Percentiles rank a stretch among this genome's conserved stretches.
Evolutionary conservation across 2,329 filamentous ascomycete species (phyloP).

Genomic region (Beauveria sp.): DNA sequence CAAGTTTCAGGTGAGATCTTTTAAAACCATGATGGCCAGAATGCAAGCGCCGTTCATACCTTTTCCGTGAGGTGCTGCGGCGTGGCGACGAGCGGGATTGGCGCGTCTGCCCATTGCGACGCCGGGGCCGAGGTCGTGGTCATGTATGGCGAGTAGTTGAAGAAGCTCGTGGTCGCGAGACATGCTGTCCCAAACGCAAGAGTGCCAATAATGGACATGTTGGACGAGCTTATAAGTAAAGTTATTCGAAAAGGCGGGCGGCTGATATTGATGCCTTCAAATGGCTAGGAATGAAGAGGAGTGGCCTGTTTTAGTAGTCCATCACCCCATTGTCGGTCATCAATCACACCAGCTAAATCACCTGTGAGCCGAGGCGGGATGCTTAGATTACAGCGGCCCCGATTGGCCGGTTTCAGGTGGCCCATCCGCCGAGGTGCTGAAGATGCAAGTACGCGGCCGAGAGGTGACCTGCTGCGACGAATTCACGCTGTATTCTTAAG

Average conservation of each 20-base stretch:
- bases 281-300: not conserved
- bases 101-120: conserved; percentile 44
- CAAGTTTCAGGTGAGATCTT: not conserved
- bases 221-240: conserved; percentile 6
- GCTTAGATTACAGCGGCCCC: conserved; percentile 1
- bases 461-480: not conserved
- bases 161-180: conserved; percentile 24
- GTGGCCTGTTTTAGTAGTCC: not conserved
- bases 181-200: conserved; percentile 22
- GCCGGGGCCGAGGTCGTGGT: conserved; percentile 26
- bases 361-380: not conserved
- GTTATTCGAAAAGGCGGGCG: not conserved
- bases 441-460: too few relatives aligned
- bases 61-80: conserved; percentile 46
- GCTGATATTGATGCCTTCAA: not conserved
- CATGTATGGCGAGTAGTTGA: conserved; percentile 28
- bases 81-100: conserved; percentile 46
- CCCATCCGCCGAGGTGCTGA: too few relatives aligned
- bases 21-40: too few relatives aligned
- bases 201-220: conserved; percentile 17
- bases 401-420: not conserved
- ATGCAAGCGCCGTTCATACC: conserved; percentile 22
- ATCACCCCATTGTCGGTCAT: not conserved
- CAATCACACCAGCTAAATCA: not conserved
- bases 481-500: too few relatives aligned